phyloP scores from a whole-genome alignment of 257 asterid species.

The Primulina huaijiensis region DNA sequence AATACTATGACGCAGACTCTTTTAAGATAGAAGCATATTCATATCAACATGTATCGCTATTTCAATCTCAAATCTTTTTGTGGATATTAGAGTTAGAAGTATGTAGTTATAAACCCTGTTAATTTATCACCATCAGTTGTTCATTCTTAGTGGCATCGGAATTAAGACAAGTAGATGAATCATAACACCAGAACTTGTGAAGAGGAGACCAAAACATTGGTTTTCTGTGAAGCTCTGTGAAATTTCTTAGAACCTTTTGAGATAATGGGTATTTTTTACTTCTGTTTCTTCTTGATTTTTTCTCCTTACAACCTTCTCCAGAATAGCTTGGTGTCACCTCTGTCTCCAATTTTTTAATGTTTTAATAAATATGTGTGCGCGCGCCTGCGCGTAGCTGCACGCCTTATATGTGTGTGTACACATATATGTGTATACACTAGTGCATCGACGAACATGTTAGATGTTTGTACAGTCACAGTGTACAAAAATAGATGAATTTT shows the following conservation, averaged over 20 bases:
- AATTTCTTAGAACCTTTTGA: neutral
- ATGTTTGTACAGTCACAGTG: too few relatives aligned
- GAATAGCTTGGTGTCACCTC: neutral
- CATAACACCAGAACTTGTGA: neutral
- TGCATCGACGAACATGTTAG: too few relatives aligned
- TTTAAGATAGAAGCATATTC: neutral
- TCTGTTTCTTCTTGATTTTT: too few relatives aligned
- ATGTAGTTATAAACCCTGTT: neutral
- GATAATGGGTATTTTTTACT: neutral
- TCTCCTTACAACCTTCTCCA: too few relatives aligned
- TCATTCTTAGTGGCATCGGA: neutral
- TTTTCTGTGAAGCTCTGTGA: neutral
- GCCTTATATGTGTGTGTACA: too few relatives aligned
- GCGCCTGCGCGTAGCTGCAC: too few relatives aligned
- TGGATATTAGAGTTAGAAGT: neutral
- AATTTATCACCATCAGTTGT: neutral
- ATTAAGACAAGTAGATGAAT: neutral
- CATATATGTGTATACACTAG: too few relatives aligned
- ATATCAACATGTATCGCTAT: neutral
- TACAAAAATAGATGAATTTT: too few relatives aligned
- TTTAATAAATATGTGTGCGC: too few relatives aligned
- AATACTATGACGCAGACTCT: neutral
- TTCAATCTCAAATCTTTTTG: neutral
- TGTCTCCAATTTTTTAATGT: neutral
- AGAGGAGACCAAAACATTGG: neutral